A percentile compares a stretch with the other conserved stretches of the same genome.
Conservation (phyloP, 2,329 filamentous ascomycete genomes). For the Bipolaris sorokiniana region DNA sequence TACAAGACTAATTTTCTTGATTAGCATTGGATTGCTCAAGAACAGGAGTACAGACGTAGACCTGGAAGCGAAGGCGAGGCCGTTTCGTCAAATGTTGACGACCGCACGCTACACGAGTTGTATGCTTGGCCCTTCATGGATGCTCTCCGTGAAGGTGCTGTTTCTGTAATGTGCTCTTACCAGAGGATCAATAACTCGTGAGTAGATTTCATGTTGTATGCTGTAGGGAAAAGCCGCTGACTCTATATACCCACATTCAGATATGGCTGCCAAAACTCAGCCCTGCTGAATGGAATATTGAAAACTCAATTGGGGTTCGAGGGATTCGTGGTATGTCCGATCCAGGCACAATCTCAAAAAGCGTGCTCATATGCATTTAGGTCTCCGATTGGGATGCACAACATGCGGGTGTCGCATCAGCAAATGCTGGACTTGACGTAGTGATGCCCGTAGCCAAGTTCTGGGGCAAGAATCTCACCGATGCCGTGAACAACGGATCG, state of each 20-base stretch:
- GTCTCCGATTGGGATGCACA: constrained; percentile 53
- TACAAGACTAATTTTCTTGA: constrained; percentile 29
- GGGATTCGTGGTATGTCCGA: constrained; percentile 47
- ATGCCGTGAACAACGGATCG: constrained; percentile 39
- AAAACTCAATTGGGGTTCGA: constrained; percentile 60
- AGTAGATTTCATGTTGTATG: neutral
- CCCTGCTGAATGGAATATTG: constrained; percentile 57
- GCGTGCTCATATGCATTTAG: constrained; percentile 1
- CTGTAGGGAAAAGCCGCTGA: neutral
- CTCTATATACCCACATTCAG: neutral
- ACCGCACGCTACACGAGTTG: constrained; percentile 69
- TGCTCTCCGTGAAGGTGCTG: constrained; percentile 62
- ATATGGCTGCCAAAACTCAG: constrained; percentile 47
- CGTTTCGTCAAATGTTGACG: constrained; percentile 67
- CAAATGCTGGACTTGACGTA: constrained; percentile 58
- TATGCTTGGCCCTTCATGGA: constrained; percentile 72
- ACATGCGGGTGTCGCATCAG: constrained; percentile 53
- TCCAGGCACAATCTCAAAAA: neutral
- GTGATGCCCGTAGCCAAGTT: constrained; percentile 47
- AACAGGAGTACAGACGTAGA: constrained; percentile 60
- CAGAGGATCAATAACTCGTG: constrained; percentile 40
- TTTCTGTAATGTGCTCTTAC: constrained; percentile 65
- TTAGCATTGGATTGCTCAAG: constrained; percentile 54
- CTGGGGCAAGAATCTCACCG: constrained; percentile 40
- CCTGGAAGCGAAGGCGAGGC: constrained; percentile 58